A percentile compares a stretch with the other conserved stretches of the same genome.
phyloP scores from a whole-genome alignment of 2,329 filamentous ascomycete genomes.

The Ascocoryne sarcoides region DNA sequence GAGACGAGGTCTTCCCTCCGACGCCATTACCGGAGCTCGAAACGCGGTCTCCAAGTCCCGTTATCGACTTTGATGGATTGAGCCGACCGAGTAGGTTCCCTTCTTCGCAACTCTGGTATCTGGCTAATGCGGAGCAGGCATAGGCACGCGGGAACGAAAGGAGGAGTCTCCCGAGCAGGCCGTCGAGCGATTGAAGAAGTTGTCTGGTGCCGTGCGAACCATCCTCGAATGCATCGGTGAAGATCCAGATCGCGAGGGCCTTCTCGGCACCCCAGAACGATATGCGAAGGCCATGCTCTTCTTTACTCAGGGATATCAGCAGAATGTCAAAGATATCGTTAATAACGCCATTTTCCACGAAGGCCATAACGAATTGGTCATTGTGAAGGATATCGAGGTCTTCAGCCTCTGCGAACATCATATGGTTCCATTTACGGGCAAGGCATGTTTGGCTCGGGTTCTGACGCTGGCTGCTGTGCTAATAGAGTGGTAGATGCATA shows the following conservation, averaged over 20 bases:
- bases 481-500: constrained; percentile 68
- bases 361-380: constrained; percentile 93
- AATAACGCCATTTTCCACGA: constrained; percentile 94
- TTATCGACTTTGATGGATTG: constrained; percentile 54
- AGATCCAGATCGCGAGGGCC: constrained; percentile 55
- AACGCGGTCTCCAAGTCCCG: constrained; percentile 43
- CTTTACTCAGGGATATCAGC: constrained; percentile 94
- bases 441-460: constrained; percentile 45
- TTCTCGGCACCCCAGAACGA: constrained; percentile 64
- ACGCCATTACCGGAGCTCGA: constrained; percentile 3
- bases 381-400: constrained; percentile 94
- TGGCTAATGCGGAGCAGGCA: constrained; percentile 33
- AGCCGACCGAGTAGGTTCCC: constrained; percentile 44
- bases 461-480: not conserved
- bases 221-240: constrained; percentile 62
- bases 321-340: constrained; percentile 85
- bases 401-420: constrained; percentile 94
- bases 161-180: constrained; percentile 47
- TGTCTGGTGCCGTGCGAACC: constrained; percentile 54
- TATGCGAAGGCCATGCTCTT: constrained; percentile 95
- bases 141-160: constrained; percentile 54
- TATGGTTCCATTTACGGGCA: constrained; percentile 90
- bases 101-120: not conserved
- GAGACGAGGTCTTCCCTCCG: constrained; percentile 31
- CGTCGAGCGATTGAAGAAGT: constrained; percentile 44